Conservation (phyloP, 202 grass and related monocot genomes). For the Saccharum hybrid region DNA sequence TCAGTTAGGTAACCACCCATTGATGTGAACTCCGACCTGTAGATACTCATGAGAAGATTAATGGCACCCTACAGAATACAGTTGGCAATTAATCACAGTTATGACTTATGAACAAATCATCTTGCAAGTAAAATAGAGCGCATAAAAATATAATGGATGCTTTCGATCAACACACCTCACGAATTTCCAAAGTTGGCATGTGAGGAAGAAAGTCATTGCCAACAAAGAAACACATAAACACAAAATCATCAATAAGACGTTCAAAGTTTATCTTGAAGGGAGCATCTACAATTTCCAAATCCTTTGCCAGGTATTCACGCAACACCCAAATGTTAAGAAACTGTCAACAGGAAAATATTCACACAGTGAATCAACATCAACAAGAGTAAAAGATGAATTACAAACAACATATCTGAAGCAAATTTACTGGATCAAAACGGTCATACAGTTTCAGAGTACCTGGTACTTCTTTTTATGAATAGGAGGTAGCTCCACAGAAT, state of each 20-base stretch:
- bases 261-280: conserved; percentile 97
- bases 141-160: conserved; percentile 1
- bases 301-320: conserved; percentile 92
- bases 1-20: conserved; percentile 99
- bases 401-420: conserved; percentile 31
- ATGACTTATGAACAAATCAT: background rate
- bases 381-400: conserved; percentile 40
- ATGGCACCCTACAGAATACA: conserved; percentile 82
- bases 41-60: conserved; percentile 93
- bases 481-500: conserved; percentile 66
- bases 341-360: conserved; percentile 60
- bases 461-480: conserved; percentile 99
- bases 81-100: conserved; percentile 24
- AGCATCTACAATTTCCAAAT: conserved; percentile 85
- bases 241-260: conserved; percentile 95
- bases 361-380: conserved; percentile 33
- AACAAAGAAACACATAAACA: conserved; percentile 99
- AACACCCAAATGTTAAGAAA: conserved; percentile 96
- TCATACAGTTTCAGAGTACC: conserved; percentile 54
- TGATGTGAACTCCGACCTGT: conserved; percentile 77
- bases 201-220: conserved; percentile 98
- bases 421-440: conserved; percentile 31
- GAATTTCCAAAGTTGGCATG: conserved; percentile 98
- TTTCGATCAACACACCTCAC: conserved; percentile 73
- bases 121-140: conserved; percentile 27